These are phyloP conservation scores for Aegilops umbellulata DNA, from an alignment of 176 grass and related monocot species.

Conservation along the genomic window DNA sequence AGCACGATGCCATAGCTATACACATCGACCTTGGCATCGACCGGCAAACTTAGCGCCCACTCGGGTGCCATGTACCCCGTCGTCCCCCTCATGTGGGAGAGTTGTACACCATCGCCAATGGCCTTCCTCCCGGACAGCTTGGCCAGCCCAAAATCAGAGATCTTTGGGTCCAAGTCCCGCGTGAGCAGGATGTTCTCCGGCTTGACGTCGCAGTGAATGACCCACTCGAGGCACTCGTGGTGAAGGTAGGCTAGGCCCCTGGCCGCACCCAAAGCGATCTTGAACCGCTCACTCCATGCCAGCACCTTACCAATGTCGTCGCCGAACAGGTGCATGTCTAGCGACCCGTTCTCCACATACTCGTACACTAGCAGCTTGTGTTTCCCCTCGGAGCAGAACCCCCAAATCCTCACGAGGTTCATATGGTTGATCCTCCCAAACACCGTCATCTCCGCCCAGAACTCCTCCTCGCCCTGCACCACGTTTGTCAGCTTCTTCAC, in stretches of 20 bases:
- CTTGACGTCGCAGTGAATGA: slow-evolving; percentile 10
- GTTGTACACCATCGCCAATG: too few relatives aligned
- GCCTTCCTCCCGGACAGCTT: too few relatives aligned
- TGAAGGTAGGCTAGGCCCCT: slow-evolving; percentile 51
- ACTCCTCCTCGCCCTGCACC: not conserved
- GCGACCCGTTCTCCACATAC: slow-evolving; percentile 18
- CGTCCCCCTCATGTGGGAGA: too few relatives aligned
- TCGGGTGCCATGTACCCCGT: too few relatives aligned
- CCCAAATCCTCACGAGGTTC: slow-evolving; percentile 51
- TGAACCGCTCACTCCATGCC: slow-evolving; percentile 37
- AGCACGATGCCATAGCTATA: not conserved
- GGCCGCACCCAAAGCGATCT: not conserved
- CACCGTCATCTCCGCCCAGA: too few relatives aligned
- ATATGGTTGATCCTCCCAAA: not conserved
- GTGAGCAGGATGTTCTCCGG: not conserved
- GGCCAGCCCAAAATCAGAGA: slow-evolving; percentile 30
- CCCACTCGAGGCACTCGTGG: slow-evolving; percentile 61
- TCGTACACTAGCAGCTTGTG: not conserved
- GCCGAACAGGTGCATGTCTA: slow-evolving; percentile 53
- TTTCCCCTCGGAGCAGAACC: slow-evolving; percentile 45
- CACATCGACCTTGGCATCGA: slow-evolving; percentile 48
- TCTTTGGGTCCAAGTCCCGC: slow-evolving; percentile 46
- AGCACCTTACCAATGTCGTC: not conserved
- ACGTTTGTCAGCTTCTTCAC: slow-evolving; percentile 50
- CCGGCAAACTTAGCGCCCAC: not conserved